Percentiles rank a stretch among this genome's conserved stretches.
phyloP scores from a whole-genome alignment of 1,284 basidiomycete genomes.

The Sporisorium exsertum region DNA sequence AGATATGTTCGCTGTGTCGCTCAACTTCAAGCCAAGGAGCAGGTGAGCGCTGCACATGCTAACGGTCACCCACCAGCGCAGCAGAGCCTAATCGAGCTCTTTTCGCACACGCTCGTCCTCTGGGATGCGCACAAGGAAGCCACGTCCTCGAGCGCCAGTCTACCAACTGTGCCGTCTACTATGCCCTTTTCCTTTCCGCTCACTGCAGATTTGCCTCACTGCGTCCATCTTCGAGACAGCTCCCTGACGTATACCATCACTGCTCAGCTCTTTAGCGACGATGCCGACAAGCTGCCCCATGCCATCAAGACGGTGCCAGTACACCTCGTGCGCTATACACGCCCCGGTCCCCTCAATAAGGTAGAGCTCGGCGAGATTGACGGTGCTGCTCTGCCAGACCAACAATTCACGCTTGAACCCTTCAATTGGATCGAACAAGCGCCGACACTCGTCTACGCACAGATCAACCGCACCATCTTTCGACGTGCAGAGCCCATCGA shows the following conservation, averaged over 20 bases:
- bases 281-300: conserved; percentile 26
- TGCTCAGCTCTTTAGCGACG: conserved; percentile 49
- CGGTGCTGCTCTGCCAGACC: conserved; percentile 18
- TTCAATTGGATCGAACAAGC: conserved; percentile 50
- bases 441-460: conserved; percentile 52
- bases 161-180: conserved; percentile 43
- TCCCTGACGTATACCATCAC: conserved; percentile 56
- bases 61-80: background rate
- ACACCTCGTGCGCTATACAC: conserved; percentile 62
- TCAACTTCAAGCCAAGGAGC: conserved; percentile 31
- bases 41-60: background rate
- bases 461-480: conserved; percentile 62
- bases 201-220: conserved; percentile 65
- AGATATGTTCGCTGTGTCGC: conserved; percentile 36
- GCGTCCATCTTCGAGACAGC: conserved; percentile 60
- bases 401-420: conserved; percentile 48
- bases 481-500: conserved; percentile 65
- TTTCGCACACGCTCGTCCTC: conserved; percentile 43
- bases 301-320: conserved; percentile 46
- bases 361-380: conserved; percentile 32
- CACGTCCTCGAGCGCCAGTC: conserved; percentile 25
- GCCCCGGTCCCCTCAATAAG: conserved; percentile 45
- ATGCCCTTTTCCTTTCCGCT: conserved; percentile 65
- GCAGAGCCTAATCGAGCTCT: conserved; percentile 46
- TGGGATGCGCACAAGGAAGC: conserved; percentile 50